These are phyloP conservation scores for Pleurozium schreberi DNA, from an alignment of 225 moss, liverwort and hornwort species.

Conservation along the genomic window DNA sequence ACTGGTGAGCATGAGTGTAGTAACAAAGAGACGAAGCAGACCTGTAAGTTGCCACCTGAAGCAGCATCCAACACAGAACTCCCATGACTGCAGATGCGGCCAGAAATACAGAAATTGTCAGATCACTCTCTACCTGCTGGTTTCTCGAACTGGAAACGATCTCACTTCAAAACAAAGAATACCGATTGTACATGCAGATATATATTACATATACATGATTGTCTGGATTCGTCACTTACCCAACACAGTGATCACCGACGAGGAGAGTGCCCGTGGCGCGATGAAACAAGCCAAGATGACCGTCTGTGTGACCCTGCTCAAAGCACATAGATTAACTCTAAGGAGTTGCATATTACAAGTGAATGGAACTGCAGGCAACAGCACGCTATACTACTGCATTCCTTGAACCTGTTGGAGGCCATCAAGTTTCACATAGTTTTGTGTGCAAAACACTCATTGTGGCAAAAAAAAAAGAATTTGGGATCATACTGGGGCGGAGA, in stretches of 20 bases:
- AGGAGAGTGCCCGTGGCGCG: slow-evolving; percentile 71
- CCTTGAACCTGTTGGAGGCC: background rate
- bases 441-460: background rate
- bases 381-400: background rate
- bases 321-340: background rate
- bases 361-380: background rate
- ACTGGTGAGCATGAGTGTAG: background rate
- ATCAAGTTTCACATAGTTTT: background rate
- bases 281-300: slow-evolving; percentile 89
- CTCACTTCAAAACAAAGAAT: background rate
- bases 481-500: slow-evolving; percentile 66
- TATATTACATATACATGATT: background rate
- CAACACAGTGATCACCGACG: slow-evolving; percentile 94
- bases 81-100: slow-evolving; percentile 51
- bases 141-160: background rate
- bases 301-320: slow-evolving; percentile 93
- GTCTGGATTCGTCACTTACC: slow-evolving; percentile 33
- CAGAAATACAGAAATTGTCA: background rate
- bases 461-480: background rate
- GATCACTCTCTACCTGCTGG: background rate
- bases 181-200: background rate
- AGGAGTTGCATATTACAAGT: background rate
- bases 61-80: slow-evolving; percentile 59
- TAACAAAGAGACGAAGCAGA: slow-evolving; percentile 7
- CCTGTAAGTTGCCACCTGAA: slow-evolving; percentile 86